A percentile compares a stretch with the other conserved stretches of the same genome.
Evolutionary conservation across 2,329 filamentous ascomycete species (phyloP).

Genomic region (Xenosphaeropsis pyriputrescens): DNA sequence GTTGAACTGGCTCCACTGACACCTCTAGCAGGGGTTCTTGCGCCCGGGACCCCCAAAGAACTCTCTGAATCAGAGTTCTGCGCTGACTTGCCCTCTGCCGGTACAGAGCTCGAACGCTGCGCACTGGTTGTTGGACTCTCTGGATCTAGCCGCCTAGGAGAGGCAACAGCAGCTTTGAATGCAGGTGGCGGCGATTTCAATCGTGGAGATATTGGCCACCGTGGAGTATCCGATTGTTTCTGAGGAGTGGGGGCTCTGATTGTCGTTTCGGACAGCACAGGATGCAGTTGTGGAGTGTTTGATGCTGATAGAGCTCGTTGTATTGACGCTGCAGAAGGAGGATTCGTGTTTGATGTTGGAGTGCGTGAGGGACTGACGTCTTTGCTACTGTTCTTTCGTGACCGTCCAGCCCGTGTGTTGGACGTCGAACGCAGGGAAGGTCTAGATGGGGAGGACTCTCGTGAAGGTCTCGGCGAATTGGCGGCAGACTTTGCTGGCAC

Average conservation of each 20-base stretch:
- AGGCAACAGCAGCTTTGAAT: slow-evolving; percentile 28
- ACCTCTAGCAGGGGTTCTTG: slow-evolving; percentile 44
- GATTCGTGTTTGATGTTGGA: slow-evolving; percentile 29
- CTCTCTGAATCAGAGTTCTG: slow-evolving; percentile 12
- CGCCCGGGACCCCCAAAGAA: slow-evolving; percentile 24
- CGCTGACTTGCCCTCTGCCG: slow-evolving; percentile 11
- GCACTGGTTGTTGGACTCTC: slow-evolving; percentile 37
- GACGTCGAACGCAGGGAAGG: slow-evolving; percentile 12
- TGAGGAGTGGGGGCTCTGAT: slow-evolving; percentile 48
- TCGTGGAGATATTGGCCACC: slow-evolving; percentile 67
- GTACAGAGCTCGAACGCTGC: slow-evolving; percentile 31
- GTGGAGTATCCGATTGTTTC: slow-evolving; percentile 46
- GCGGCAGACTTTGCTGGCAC: slow-evolving; percentile 18
- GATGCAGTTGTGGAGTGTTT: slow-evolving; percentile 50
- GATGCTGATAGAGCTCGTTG: slow-evolving; percentile 55
- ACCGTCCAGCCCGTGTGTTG: slow-evolving; percentile 19
- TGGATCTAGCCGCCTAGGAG: slow-evolving; percentile 30
- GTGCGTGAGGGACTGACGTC: slow-evolving; percentile 48
- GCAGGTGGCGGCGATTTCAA: slow-evolving; percentile 62
- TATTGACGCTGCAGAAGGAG: slow-evolving; percentile 46
- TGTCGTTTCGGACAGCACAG: slow-evolving; percentile 42
- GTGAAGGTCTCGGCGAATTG: slow-evolving; percentile 29
- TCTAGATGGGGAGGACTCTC: slow-evolving; percentile 28
- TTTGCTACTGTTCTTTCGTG: slow-evolving; percentile 50
- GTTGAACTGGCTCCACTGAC: slow-evolving; percentile 43